Percentiles rank a stretch among this genome's conserved stretches.
These are phyloP conservation scores for Colletotrichum tofieldiae DNA, from an alignment of 2,329 filamentous ascomycete genomes.

Conservation along the genomic window DNA sequence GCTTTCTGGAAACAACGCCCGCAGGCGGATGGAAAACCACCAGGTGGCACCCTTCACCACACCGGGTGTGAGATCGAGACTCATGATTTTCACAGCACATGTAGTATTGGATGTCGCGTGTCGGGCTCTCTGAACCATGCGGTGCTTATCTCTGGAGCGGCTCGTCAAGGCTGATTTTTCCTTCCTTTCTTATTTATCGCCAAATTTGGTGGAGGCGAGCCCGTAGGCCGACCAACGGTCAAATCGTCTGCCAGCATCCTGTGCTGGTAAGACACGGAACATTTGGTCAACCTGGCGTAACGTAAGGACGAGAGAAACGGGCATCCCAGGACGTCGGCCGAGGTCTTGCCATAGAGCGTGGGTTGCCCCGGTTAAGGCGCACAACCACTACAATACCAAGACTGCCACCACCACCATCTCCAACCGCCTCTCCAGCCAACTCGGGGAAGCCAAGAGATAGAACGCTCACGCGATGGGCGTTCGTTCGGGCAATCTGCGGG, in stretches of 20 bases:
- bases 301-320: background rate
- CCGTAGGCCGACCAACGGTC: background rate
- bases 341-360: background rate
- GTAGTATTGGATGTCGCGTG: slow-evolving; percentile 1
- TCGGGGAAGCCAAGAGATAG: slow-evolving; percentile 38
- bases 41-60: background rate
- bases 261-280: slow-evolving; percentile 10
- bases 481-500: slow-evolving; percentile 39
- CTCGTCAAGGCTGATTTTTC: background rate
- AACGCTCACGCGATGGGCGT: slow-evolving; percentile 28
- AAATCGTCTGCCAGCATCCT: background rate
- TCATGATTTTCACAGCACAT: background rate
- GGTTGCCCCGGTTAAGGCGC: slow-evolving; percentile 27
- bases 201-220: background rate
- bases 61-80: background rate
- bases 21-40: background rate
- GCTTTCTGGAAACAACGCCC: background rate
- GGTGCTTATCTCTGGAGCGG: slow-evolving; percentile 33
- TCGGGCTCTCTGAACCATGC: background rate
- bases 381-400: slow-evolving; percentile 13
- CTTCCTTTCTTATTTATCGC: background rate
- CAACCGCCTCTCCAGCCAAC: slow-evolving; percentile 1
- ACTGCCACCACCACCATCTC: slow-evolving; percentile 1
- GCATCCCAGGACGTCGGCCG: background rate
- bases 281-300: slow-evolving; percentile 24